A percentile compares a stretch with the other conserved stretches of the same genome.
Evolutionary conservation across 139 green algal genomes (phyloP).

Genomic region (Trebouxia sp.): DNA sequence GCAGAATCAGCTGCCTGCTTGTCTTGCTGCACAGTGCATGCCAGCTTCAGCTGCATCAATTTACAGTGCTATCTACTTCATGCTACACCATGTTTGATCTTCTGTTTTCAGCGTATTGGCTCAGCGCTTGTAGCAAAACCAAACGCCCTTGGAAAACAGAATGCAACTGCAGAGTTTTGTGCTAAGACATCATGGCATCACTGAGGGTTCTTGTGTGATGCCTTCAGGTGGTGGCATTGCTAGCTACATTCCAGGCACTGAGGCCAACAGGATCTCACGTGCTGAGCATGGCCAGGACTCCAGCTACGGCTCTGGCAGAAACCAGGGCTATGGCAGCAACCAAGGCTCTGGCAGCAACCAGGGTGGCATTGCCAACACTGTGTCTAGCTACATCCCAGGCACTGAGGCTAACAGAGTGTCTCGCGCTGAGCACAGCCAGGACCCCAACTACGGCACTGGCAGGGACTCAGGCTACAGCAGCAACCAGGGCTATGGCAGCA

Average conservation of each 20-base stretch:
- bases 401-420: conserved; percentile 24
- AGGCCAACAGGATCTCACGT: conserved; percentile 4
- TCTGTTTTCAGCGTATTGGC: too few relatives aligned
- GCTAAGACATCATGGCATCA: neutral
- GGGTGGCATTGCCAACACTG: neutral
- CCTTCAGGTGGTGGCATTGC: neutral
- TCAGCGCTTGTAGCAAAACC: too few relatives aligned
- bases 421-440: neutral
- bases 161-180: too few relatives aligned
- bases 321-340: neutral
- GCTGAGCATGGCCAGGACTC: conserved; percentile 22
- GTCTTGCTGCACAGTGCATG: too few relatives aligned
- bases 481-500: too few relatives aligned
- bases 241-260: neutral
- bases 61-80: too few relatives aligned
- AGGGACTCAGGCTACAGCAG: neutral
- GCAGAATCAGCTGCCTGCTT: too few relatives aligned
- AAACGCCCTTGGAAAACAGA: too few relatives aligned
- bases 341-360: neutral
- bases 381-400: conserved; percentile 17
- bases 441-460: conserved; percentile 3
- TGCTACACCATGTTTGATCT: too few relatives aligned
- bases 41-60: too few relatives aligned
- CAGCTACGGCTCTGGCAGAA: neutral
- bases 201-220: neutral